phyloP scores from a whole-genome alignment of 2,329 filamentous ascomycete genomes.

The Phyllosticta capitalensis region DNA sequence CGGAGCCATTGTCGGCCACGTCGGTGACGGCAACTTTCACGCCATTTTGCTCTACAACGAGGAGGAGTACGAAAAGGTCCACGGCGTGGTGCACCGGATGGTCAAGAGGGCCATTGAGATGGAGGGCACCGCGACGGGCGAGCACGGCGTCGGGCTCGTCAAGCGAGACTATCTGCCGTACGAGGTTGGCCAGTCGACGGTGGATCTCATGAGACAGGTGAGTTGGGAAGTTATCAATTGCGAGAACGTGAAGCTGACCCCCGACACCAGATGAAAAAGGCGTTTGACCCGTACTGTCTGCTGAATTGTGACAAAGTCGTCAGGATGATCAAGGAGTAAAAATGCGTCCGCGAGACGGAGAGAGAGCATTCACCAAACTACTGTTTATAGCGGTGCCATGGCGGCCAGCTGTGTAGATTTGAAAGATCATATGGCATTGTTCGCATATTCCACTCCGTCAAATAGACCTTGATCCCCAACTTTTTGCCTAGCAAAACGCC shows the following conservation, averaged over 20 bases:
- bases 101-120: constrained; percentile 76
- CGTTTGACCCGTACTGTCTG: constrained; percentile 64
- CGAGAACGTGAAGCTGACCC: neutral
- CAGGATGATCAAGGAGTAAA: constrained; percentile 21
- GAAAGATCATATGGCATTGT: too few relatives aligned
- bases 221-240: constrained; percentile 15
- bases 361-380: neutral
- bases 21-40: constrained; percentile 68
- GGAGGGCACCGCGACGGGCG: constrained; percentile 77
- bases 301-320: constrained; percentile 58
- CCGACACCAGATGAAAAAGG: constrained; percentile 58
- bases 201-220: constrained; percentile 76
- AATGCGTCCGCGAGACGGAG: neutral
- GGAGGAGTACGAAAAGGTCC: constrained; percentile 56
- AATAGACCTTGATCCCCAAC: too few relatives aligned
- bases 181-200: constrained; percentile 63
- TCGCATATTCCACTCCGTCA: too few relatives aligned
- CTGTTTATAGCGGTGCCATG: too few relatives aligned
- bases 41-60: constrained; percentile 56
- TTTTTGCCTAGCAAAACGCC: too few relatives aligned
- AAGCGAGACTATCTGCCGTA: constrained; percentile 77
- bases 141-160: constrained; percentile 75
- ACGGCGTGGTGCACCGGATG: constrained; percentile 70
- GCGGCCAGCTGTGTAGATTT: too few relatives aligned
- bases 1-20: constrained; percentile 61